Evolutionary conservation across 345 rosid species (phyloP), one percentile per base, ranked within the genome.

Genomic region (Mallotus nudiflorus): DNA sequence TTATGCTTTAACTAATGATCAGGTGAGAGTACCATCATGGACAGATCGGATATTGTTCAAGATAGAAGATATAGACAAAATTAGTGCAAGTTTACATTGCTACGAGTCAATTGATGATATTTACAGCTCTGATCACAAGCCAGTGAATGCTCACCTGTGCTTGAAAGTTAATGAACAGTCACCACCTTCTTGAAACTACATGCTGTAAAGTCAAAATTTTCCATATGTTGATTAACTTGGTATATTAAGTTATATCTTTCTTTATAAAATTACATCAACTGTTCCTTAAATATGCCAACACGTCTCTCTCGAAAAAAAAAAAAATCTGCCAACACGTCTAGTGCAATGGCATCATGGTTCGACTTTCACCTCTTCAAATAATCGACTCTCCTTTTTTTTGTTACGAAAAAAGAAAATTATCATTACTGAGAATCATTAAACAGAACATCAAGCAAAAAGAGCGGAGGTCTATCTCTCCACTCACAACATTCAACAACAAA

Each of bases 1-100:
- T n/a, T n/a, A n/a, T n/a, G n/a, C n/a, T 48, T 5, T 48, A 15
- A 48, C 15, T 6, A 8, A 48, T 15, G n/a, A 48, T 48, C 49
- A 82, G 83, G 86, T 80, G 15, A 71, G 87, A 53, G 80, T 86
- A 28, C 87, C 90, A n/a, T 78, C 90, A 31, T 84, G 90, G 90
- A 84, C 87, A 3, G 86, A 84, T 73, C 72, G 90, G 64, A 82
- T 84, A 60, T 42, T 86, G 73, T 84, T 76, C 71, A 86, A 82
- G 76, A 77, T 84, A 2, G 75, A 80, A 57, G 85, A 82, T 27
- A 44, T 70, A 6, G 49, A 78, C 1, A 65, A 61, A 40, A 70
- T 84, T 10, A 69, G 50, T 57, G 81, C 86, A 24, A 73, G 31
- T 39, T 77, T 86, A 42, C 74, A 82, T 29, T 82, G 82, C 73